These are phyloP conservation scores for Otatea glauca DNA, from an alignment of 176 grass and related monocot genomes.

Conservation along the genomic window DNA sequence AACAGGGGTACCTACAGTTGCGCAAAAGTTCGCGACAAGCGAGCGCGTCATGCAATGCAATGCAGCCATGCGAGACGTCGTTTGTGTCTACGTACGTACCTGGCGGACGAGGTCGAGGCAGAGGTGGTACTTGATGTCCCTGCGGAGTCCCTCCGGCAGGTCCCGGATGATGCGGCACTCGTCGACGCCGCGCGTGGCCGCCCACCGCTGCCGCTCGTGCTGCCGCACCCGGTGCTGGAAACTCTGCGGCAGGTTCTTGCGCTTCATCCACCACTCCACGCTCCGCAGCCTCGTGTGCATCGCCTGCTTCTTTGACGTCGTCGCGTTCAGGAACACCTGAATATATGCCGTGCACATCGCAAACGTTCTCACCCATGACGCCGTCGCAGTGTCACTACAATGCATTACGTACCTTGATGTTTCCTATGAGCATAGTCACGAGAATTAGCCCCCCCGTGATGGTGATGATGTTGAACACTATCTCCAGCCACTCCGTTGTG, in stretches of 20 bases:
- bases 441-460: slow-evolving; percentile 78
- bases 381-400: neutral
- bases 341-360: no score
- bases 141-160: slow-evolving; percentile 77
- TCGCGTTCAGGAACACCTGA: slow-evolving; percentile 87
- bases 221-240: slow-evolving; percentile 72
- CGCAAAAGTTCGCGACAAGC: neutral
- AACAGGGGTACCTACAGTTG: slow-evolving; percentile 76
- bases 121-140: slow-evolving; percentile 95
- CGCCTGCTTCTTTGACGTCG: slow-evolving; percentile 92
- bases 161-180: slow-evolving; percentile 69
- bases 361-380: no score
- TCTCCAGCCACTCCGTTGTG: slow-evolving; percentile 97
- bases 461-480: slow-evolving; percentile 94
- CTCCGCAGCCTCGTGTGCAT: slow-evolving; percentile 66
- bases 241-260: slow-evolving; percentile 51
- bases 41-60: neutral
- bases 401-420: slow-evolving; percentile 67
- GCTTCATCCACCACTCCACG: slow-evolving; percentile 87
- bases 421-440: slow-evolving; percentile 94
- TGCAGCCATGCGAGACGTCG: no score
- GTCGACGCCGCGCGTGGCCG: slow-evolving; percentile 79
- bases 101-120: slow-evolving; percentile 91
- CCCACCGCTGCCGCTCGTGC: slow-evolving; percentile 91
- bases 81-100: slow-evolving; percentile 37